A percentile compares a stretch with the other conserved stretches of the same genome.
Conservation (phyloP, 768 basidiomycete species). For the Coprinopsis sp. region DNA sequence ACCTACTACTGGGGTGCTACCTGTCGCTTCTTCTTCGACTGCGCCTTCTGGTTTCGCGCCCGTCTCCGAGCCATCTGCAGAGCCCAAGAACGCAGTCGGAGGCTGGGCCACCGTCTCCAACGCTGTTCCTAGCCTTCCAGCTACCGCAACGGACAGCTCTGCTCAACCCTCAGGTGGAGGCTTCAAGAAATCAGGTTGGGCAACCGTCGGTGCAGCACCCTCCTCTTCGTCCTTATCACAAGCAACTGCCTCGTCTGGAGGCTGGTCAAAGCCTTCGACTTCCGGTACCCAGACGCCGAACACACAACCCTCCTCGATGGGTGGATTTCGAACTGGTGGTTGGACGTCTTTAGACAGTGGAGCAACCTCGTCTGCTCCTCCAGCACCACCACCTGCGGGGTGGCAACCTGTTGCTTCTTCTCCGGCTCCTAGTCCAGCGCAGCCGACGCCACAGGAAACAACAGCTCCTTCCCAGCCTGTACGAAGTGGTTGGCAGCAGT, state of each 20-base stretch:
- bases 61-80: slow-evolving; percentile 10
- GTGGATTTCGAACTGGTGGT: slow-evolving; percentile 56
- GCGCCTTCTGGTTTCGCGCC: slow-evolving; percentile 19
- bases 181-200: slow-evolving; percentile 49
- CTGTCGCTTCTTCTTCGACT: slow-evolving; percentile 16
- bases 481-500: slow-evolving; percentile 57
- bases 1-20: slow-evolving; percentile 14
- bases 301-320: slow-evolving; percentile 24
- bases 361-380: slow-evolving; percentile 26
- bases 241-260: slow-evolving; percentile 10
- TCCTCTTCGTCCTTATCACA: slow-evolving; percentile 11
- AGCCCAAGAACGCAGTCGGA: slow-evolving; percentile 41
- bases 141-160: too few relatives aligned
- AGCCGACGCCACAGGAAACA: slow-evolving; percentile 4
- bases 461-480: slow-evolving; percentile 26
- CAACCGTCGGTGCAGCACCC: slow-evolving; percentile 34
- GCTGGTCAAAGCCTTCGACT: slow-evolving; percentile 8
- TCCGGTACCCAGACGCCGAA: slow-evolving; percentile 14
- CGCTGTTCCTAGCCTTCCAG: too few relatives aligned
- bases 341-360: slow-evolving; percentile 64
- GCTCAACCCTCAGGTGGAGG: slow-evolving; percentile 23
- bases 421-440: slow-evolving; percentile 10
- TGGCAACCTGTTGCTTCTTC: slow-evolving; percentile 15
- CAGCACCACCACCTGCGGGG: slow-evolving; percentile 18
- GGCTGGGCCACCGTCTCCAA: slow-evolving; percentile 45